These are phyloP conservation scores for Sclerotiophoma versabilis DNA, from an alignment of 2,329 filamentous ascomycete genomes.

Conservation along the genomic window DNA sequence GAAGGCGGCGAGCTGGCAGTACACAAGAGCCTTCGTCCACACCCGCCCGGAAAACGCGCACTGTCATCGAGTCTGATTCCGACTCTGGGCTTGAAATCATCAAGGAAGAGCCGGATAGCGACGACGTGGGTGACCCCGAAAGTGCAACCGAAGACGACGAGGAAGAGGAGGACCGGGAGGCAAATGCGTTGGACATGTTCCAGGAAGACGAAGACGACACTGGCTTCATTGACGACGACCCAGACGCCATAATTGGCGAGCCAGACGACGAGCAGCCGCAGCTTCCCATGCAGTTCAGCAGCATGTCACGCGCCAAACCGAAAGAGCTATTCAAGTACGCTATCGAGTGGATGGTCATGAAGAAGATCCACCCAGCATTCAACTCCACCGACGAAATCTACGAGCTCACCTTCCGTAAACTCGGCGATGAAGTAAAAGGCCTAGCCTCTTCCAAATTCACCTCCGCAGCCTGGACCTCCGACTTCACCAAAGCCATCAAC, in stretches of 20 bases:
- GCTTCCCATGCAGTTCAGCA: constrained; percentile 74
- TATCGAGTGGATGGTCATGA: constrained; percentile 83
- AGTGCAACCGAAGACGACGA: constrained; percentile 34
- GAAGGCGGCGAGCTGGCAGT: constrained; percentile 48
- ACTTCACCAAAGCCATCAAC: constrained; percentile 71
- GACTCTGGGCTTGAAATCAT: constrained; percentile 42
- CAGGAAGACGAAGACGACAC: constrained; percentile 65
- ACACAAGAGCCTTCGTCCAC: constrained; percentile 35
- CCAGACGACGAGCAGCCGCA: constrained; percentile 59
- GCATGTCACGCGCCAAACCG: constrained; percentile 69
- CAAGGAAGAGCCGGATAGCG: constrained; percentile 40
- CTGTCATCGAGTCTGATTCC: constrained; percentile 35
- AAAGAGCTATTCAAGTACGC: constrained; percentile 77
- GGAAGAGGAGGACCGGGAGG: constrained; percentile 30
- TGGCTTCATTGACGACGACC: constrained; percentile 70
- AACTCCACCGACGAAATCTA: constrained; percentile 70
- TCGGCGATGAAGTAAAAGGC: constrained; percentile 73
- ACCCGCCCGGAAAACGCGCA: constrained; percentile 29
- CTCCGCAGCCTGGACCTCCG: constrained; percentile 72
- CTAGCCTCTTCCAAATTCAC: constrained; percentile 74
- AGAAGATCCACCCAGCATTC: constrained; percentile 77
- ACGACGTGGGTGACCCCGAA: constrained; percentile 20
- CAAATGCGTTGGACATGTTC: constrained; percentile 53
- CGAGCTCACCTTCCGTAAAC: constrained; percentile 70
- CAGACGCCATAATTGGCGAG: constrained; percentile 59